Conservation (phyloP, 768 basidiomycete species). For the Russula ochroleuca region DNA sequence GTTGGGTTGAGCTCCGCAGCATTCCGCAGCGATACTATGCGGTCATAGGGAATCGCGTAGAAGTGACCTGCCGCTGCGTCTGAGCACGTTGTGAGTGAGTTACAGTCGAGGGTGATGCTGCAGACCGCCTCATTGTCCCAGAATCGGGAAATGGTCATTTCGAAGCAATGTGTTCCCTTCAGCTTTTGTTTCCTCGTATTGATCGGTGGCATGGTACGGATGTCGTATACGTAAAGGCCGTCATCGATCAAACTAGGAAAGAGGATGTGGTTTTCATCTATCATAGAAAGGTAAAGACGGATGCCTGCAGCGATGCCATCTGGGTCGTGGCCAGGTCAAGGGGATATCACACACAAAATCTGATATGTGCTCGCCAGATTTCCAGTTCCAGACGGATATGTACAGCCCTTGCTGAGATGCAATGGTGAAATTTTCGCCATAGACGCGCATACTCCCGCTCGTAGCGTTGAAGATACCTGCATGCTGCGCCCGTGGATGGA, state of each 20-base stretch:
- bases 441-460: slow-evolving; percentile 14
- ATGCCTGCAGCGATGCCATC: slow-evolving; percentile 6
- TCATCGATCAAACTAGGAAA: slow-evolving; percentile 12
- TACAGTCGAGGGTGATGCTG: neutral
- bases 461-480: neutral
- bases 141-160: neutral
- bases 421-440: slow-evolving; percentile 5
- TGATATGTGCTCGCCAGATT: slow-evolving; percentile 11
- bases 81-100: slow-evolving; percentile 3
- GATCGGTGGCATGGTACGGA: slow-evolving; percentile 12
- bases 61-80: neutral
- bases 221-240: slow-evolving; percentile 14
- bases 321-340: neutral
- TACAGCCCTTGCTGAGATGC: slow-evolving; percentile 15
- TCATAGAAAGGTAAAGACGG: slow-evolving; percentile 11
- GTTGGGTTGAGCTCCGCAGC: neutral
- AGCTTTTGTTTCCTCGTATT: neutral
- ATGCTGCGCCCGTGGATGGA: slow-evolving; percentile 4
- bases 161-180: slow-evolving; percentile 20
- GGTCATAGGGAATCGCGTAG: neutral
- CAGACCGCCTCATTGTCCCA: neutral
- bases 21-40: neutral
- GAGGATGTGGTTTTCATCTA: slow-evolving; percentile 16
- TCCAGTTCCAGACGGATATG: slow-evolving; percentile 18
- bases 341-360: slow-evolving; percentile 6